Base-by-base conservation (phyloP, 305 asterid species). In the Ilex paraguariensis region DNA sequence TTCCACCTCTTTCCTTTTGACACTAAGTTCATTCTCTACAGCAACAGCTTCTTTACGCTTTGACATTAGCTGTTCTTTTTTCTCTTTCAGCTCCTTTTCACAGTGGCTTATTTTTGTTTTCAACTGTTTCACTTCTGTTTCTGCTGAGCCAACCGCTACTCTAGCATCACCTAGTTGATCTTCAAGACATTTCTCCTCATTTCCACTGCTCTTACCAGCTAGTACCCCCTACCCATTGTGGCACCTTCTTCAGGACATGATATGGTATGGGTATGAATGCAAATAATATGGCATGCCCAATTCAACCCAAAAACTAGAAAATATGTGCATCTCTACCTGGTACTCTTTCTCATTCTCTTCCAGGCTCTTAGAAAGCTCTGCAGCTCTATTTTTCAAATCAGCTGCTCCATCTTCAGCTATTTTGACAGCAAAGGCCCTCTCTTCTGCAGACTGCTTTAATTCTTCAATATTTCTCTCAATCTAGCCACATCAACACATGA, bases 131-230 rank as follows among this genome's bases (percentile, higher is more conserved):
- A 90, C 58, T 70, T 90, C 97, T 12, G 99, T 87, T 79, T 87
- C 96, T 66, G 87, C 86, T 66, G 63, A 78, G 78, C 97, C 97
- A 66, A 90, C 99, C 57, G 82, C 87, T 64, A 83, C 85, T 82
- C 87, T 90, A 66, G 96, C 97, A 78, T 93, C 99, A 57, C 72
- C 87, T 55, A 93, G 82, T 81, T 90, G 99, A 75, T 90, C 99
- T 78, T 93, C 97, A 62, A 93, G 95, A 77, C 99, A 93, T 71
- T 93, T 93, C 76, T 90, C 99, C 73, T 93, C 97, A 80, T 81
- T 76, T 72, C 96, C 97, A 71, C 83, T 90, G 77, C 96, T 79
- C 78, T 87, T 93, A 52, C 97, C 99, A 10, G 96, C 97, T 76
- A 90, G 71, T 49, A 93, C 93, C 59, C 97, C 99, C 99, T 93